Base-by-base conservation (phyloP, 2,329 filamentous ascomycete species). In the Didymella keratinophila region DNA sequence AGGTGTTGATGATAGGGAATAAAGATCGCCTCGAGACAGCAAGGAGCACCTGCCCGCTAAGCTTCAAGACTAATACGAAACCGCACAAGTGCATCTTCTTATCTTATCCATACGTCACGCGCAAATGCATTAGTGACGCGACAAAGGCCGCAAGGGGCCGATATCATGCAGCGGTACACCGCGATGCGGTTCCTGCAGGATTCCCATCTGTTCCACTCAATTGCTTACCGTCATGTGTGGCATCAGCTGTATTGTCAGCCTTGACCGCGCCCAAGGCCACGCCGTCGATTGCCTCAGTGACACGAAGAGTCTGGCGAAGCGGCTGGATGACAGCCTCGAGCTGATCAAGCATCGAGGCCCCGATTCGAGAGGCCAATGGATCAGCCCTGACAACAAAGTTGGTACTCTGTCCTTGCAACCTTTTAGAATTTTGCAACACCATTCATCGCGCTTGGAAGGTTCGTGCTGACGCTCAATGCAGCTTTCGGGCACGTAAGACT, bases 321-420 rank as follows among this genome's bases (percentile, higher is more conserved):
- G 47, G 37, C 45, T 61, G 32, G 44, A 61, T 36, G 27, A 58
- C 4, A 58, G 55, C 49, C 54, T 61, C n/a, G 59, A 61, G 39
- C 34, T 61, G 75, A 52, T 82, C 57, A 71, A 74, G 20, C 79
- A 82, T 63, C 78, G 80, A 49, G 81, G 80, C 3, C 80, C 81
- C 6, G 81, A 82, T 65, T 73, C 74, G 20, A 69, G 72, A 51
- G 79, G 78, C 20, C 66, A 76, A 56, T 82, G 80, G 80, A 76
- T 82, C 60, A 79, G 76, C 60, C 53, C 70, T 37, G 77, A 81
- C 62, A 71, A 72, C 54, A 70, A 74, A 57, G 76, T 81, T 69
- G 77, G 78, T 81, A 58, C 56, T 58, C 56, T 58, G 45, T 58
- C 56, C 56, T 58, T 50, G 39, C 30, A 52, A 49, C 23, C 23